Conservation (phyloP, 1,284 basidiomycete species). For the Ceratobasidium theobromae region DNA sequence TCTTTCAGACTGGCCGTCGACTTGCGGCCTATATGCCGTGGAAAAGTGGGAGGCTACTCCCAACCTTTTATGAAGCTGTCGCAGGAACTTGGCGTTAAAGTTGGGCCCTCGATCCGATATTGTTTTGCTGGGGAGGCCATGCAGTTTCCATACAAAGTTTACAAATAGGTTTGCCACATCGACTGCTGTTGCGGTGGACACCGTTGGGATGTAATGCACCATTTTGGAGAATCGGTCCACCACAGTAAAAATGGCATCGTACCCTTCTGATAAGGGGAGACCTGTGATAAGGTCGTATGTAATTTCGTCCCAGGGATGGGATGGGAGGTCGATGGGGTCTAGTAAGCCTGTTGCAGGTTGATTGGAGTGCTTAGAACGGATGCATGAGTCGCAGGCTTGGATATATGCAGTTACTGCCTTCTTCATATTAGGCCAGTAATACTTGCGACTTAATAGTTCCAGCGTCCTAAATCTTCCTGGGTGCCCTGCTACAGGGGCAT, state of each 20-base stretch:
- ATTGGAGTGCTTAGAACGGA: constrained; percentile 33
- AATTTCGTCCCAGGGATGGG: constrained; percentile 41
- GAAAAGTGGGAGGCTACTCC: constrained; percentile 34
- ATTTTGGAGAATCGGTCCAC: constrained; percentile 44
- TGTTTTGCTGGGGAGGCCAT: constrained; percentile 37
- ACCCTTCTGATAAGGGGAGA: constrained; percentile 40
- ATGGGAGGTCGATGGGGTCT: constrained; percentile 35
- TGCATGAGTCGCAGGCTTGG: constrained; percentile 37
- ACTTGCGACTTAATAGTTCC: constrained; percentile 21
- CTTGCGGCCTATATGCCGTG: constrained; percentile 42
- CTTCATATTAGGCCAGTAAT: constrained; percentile 37
- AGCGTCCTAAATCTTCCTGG: constrained; percentile 24
- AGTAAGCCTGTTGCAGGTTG: constrained; percentile 32
- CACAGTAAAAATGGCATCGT: constrained; percentile 43
- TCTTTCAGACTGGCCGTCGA: constrained; percentile 43
- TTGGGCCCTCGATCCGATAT: constrained; percentile 39
- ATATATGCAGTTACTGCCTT: constrained; percentile 34
- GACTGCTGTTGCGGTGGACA: constrained; percentile 30
- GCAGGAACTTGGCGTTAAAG: constrained; percentile 39
- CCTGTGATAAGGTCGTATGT: constrained; percentile 44
- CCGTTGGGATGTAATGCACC: constrained; percentile 40
- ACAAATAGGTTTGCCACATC: constrained; percentile 9
- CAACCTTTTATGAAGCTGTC: constrained; percentile 28
- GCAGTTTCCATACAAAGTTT: neutral
- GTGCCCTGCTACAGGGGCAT: constrained; percentile 31